Conservation (phyloP, 1,139 yeast genomes). For the Zygotorulaspora mrakii region DNA sequence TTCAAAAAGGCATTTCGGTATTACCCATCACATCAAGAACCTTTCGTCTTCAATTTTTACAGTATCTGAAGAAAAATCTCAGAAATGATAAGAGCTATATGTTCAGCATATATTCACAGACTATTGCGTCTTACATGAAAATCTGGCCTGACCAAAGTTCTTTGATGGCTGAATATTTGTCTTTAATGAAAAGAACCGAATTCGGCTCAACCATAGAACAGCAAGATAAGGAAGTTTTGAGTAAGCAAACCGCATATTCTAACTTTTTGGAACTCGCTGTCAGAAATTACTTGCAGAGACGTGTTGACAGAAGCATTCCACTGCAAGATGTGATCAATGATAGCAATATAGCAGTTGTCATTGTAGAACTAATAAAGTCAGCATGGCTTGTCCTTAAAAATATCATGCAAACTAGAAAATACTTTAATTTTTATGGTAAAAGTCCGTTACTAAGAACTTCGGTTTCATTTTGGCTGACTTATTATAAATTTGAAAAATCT, state of each 20-base stretch:
- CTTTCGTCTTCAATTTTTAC: constrained; percentile 21
- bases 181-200: constrained; percentile 22
- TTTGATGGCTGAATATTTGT: constrained; percentile 23
- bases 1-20: constrained; percentile 20
- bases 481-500: constrained; percentile 48
- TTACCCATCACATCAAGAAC: constrained; percentile 21
- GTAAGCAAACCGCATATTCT: constrained; percentile 26
- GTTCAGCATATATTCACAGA: constrained; percentile 16
- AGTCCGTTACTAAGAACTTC: constrained; percentile 42
- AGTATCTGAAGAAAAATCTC: constrained; percentile 19
- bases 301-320: constrained; percentile 16
- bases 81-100: constrained; percentile 16
- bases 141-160: constrained; percentile 22
- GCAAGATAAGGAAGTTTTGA: constrained; percentile 22
- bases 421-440: constrained; percentile 44
- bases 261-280: constrained; percentile 29
- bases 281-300: constrained; percentile 22
- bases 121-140: constrained; percentile 15
- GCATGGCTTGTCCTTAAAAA: constrained; percentile 39
- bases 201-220: constrained; percentile 25
- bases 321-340: constrained; percentile 36
- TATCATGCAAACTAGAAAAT: constrained; percentile 40
- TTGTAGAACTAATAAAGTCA: constrained; percentile 41
- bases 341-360: constrained; percentile 37
- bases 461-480: constrained; percentile 53